phyloP scores from a whole-genome alignment of 306 rosid genomes.

The Corylus heterophylla region DNA sequence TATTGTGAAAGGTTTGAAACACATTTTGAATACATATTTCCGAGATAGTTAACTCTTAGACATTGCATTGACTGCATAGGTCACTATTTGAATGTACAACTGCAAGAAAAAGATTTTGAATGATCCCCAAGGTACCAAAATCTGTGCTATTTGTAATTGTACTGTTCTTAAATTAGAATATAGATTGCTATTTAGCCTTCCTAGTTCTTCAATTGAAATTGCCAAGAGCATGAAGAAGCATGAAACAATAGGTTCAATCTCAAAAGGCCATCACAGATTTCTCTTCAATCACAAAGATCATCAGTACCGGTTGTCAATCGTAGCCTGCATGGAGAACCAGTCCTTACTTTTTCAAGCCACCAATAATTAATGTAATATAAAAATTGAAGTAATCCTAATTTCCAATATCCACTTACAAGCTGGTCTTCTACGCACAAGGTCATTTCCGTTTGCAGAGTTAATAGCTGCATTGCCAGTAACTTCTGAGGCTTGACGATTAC shows the following conservation, averaged over 20 bases:
- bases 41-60: slow-evolving; percentile 29
- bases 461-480: slow-evolving; percentile 42
- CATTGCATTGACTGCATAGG: slow-evolving; percentile 28
- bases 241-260: slow-evolving; percentile 33
- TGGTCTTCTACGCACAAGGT: slow-evolving; percentile 40
- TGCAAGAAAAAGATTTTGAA: slow-evolving; percentile 23
- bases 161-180: slow-evolving; percentile 31
- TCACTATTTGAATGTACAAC: slow-evolving; percentile 56
- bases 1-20: slow-evolving; percentile 36
- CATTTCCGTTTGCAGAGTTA: slow-evolving; percentile 40
- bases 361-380: background rate
- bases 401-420: slow-evolving; percentile 45
- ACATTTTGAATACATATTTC: slow-evolving; percentile 35
- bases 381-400: background rate
- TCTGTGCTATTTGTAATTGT: slow-evolving; percentile 30
- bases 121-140: slow-evolving; percentile 43
- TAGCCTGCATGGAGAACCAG: slow-evolving; percentile 45
- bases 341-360: slow-evolving; percentile 5
- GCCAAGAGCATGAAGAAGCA: slow-evolving; percentile 32
- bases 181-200: slow-evolving; percentile 26
- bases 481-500: slow-evolving; percentile 34
- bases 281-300: slow-evolving; percentile 21
- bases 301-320: slow-evolving; percentile 33
- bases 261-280: slow-evolving; percentile 27
- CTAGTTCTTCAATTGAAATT: slow-evolving; percentile 33